Percentiles rank a stretch among this genome's conserved stretches.
phyloP scores from a whole-genome alignment of 805 yeast genomes.

The Starmerella scarabaei region DNA sequence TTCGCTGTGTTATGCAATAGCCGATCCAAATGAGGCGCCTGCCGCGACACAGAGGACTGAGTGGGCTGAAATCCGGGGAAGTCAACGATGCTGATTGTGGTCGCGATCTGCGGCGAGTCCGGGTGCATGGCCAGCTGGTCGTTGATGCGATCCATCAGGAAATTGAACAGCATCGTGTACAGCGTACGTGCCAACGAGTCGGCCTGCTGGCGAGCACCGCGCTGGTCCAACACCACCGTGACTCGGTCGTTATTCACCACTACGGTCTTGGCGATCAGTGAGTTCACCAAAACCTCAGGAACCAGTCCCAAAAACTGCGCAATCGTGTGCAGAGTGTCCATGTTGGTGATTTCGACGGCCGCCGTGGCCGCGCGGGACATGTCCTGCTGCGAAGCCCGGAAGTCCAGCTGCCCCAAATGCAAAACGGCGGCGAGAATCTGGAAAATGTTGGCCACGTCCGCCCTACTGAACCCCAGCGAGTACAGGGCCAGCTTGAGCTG shows the following conservation, averaged over 20 bases:
- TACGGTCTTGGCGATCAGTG: constrained; percentile 31
- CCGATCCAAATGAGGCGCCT: constrained; percentile 28
- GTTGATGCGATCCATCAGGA: constrained; percentile 31
- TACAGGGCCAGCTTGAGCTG: constrained; percentile 37
- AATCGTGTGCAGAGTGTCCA: constrained; percentile 26
- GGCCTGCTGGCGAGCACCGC: constrained; percentile 32
- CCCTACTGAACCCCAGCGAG: constrained; percentile 35
- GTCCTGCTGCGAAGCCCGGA: constrained; percentile 25
- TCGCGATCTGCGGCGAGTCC: constrained; percentile 22
- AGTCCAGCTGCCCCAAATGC: constrained; percentile 33
- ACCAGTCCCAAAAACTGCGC: constrained; percentile 31
- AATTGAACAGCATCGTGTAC: constrained; percentile 30
- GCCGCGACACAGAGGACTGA: constrained; percentile 11
- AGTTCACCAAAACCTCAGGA: constrained; percentile 28
- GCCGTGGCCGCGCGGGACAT: constrained; percentile 27
- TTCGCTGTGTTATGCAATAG: constrained; percentile 33
- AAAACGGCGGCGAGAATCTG: constrained; percentile 34
- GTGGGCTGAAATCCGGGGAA: constrained; percentile 32
- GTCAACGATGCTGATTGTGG: constrained; percentile 29
- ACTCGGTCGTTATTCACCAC: constrained; percentile 29
- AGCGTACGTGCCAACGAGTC: constrained; percentile 32
- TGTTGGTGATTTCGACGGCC: constrained; percentile 29
- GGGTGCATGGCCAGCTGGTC: constrained; percentile 24
- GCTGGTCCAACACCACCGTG: constrained; percentile 31
- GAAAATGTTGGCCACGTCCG: constrained; percentile 39